phyloP scores from a whole-genome alignment of 148 eudicot species.

The Arbutus unedo region DNA sequence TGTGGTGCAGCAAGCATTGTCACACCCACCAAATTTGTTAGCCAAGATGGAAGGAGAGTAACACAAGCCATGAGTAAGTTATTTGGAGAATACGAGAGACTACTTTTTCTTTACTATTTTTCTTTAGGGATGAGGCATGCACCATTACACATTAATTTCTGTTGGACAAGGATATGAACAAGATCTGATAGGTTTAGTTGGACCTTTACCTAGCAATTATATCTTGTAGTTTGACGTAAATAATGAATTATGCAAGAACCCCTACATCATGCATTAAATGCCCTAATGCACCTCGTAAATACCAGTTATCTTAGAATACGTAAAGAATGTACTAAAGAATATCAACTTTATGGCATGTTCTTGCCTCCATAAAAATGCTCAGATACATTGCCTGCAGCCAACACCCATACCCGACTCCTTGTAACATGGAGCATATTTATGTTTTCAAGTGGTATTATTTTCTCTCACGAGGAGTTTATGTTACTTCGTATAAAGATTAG shows the following conservation, averaged over 20 bases:
- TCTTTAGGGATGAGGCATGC: neutral
- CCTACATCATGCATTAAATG: too few species aligned
- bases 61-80: constrained; percentile 72
- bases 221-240: too few species aligned
- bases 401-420: neutral
- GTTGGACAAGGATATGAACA: too few species aligned
- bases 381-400: too few species aligned
- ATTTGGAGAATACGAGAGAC: neutral
- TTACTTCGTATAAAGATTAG: neutral
- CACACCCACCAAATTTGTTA: constrained; percentile 35
- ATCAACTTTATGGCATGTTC: too few species aligned
- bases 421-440: neutral
- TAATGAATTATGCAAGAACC: too few species aligned
- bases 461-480: neutral
- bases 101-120: neutral
- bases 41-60: constrained; percentile 45
- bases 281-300: too few species aligned
- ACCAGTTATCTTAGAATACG: too few species aligned
- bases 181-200: too few species aligned
- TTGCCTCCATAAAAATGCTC: too few species aligned
- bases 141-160: neutral
- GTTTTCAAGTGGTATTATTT: neutral
- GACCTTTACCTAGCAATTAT: too few species aligned
- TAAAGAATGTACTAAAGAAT: too few species aligned
- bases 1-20: constrained; percentile 56